phyloP scores from a whole-genome alignment of 495 filamentous ascomycete genomes.

The Penicillium coffeae region DNA sequence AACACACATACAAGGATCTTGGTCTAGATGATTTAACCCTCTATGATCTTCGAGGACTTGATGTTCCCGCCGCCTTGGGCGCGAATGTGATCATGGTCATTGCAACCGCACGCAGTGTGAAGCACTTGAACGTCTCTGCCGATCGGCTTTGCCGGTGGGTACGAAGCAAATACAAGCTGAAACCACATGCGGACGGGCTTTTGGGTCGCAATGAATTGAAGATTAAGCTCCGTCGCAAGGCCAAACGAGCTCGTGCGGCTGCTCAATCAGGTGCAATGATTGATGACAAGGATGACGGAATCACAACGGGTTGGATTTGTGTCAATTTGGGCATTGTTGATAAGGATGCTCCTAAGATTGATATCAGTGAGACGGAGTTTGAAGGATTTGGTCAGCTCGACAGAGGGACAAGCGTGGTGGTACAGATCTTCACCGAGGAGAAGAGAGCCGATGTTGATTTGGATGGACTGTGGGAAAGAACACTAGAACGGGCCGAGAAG shows the following conservation, averaged over 20 bases:
- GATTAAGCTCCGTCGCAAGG: slow-evolving; percentile 73
- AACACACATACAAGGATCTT: slow-evolving; percentile 73
- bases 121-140: slow-evolving; percentile 88
- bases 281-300: slow-evolving; percentile 67
- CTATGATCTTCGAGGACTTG: slow-evolving; percentile 75
- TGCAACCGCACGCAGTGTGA: slow-evolving; percentile 88
- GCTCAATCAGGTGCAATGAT: slow-evolving; percentile 50
- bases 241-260: slow-evolving; percentile 71
- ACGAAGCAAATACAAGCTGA: slow-evolving; percentile 62
- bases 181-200: slow-evolving; percentile 79
- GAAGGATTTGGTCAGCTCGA: slow-evolving; percentile 70
- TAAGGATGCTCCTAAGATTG: slow-evolving; percentile 35
- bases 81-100: slow-evolving; percentile 87
- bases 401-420: slow-evolving; percentile 63
- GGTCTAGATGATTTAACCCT: slow-evolving; percentile 76
- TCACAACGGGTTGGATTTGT: slow-evolving; percentile 92
- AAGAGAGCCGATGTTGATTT: slow-evolving; percentile 80
- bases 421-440: slow-evolving; percentile 86
- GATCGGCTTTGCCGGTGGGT: slow-evolving; percentile 87
- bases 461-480: slow-evolving; percentile 70
- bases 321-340: slow-evolving; percentile 77
- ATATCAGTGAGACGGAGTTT: slow-evolving; percentile 40
- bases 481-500: slow-evolving; percentile 40
- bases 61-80: slow-evolving; percentile 83
- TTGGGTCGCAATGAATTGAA: slow-evolving; percentile 89